phyloP scores from a whole-genome alignment of 208 protist genomes.

The Angomonas ambiguus region DNA sequence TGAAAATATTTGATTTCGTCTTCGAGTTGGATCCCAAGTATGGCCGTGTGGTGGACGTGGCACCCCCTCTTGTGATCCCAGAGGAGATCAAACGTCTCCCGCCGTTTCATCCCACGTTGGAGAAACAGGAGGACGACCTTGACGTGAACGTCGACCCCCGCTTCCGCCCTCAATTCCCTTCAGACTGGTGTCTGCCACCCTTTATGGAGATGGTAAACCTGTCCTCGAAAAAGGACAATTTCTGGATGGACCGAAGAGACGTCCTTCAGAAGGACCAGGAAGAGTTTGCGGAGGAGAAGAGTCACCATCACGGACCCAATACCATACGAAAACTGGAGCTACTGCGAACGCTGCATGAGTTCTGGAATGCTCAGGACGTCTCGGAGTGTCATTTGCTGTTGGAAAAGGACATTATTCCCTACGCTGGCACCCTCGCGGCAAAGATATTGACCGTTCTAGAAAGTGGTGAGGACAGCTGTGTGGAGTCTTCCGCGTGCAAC shows the following conservation, averaged over 20 bases:
- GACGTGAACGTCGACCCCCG: background rate
- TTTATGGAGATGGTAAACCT: background rate
- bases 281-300: conserved; percentile 35
- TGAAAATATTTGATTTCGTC: conserved; percentile 51
- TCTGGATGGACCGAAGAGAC: background rate
- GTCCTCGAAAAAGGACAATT: background rate
- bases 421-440: conserved; percentile 26
- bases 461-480: conserved; percentile 39
- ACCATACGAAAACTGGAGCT: conserved; percentile 85
- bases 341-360: conserved; percentile 67
- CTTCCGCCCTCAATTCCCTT: background rate
- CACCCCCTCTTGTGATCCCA: conserved; percentile 22
- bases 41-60: conserved; percentile 27
- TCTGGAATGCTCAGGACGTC: conserved; percentile 77
- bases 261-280: conserved; percentile 29
- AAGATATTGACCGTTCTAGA: conserved; percentile 44
- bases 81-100: conserved; percentile 26
- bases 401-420: conserved; percentile 18
- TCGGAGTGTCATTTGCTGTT: conserved; percentile 54
- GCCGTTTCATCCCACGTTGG: conserved; percentile 24
- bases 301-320: conserved; percentile 61
- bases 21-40: conserved; percentile 36
- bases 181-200: background rate
- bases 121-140: background rate
- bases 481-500: conserved; percentile 60